Conservation (phyloP, 345 rosid genomes). For the Eutrema yunnanense region DNA sequence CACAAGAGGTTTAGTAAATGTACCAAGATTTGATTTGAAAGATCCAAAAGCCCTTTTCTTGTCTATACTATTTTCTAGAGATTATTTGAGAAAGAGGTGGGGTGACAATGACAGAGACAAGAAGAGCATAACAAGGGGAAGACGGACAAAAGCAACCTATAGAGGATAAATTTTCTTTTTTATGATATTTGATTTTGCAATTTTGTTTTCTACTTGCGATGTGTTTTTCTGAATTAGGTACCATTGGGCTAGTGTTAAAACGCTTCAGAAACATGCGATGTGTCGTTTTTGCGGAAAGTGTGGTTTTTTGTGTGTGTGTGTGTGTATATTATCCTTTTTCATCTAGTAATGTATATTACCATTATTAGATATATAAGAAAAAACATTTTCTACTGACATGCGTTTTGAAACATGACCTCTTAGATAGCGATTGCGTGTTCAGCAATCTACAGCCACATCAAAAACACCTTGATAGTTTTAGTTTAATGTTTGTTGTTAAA, state of each 20-base stretch:
- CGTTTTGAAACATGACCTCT: not conserved
- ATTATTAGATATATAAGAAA: too few species aligned
- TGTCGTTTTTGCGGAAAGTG: not conserved
- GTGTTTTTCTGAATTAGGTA: not conserved
- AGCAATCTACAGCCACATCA: not conserved
- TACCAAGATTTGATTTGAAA: slow-evolving; percentile 14
- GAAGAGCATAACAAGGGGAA: slow-evolving; percentile 3
- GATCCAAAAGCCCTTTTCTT: slow-evolving; percentile 1
- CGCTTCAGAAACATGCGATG: not conserved
- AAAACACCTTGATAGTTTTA: not conserved
- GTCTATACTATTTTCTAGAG: not conserved
- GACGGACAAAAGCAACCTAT: not conserved
- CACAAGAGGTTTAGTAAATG: not conserved
- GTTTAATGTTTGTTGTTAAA: too few species aligned
- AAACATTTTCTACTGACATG: not conserved
- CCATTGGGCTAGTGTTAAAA: not conserved
- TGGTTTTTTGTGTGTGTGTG: not conserved
- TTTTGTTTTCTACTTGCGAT: not conserved
- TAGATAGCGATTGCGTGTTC: not conserved
- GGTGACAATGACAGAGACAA: not conserved
- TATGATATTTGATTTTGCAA: not conserved
- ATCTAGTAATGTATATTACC: not conserved
- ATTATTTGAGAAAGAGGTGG: not conserved
- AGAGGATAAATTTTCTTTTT: not conserved
- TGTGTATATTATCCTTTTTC: not conserved